A percentile compares a stretch with the other conserved stretches of the same genome.
Conservation (phyloP, 179 eudicot species). For the Vitellaria paradoxa region DNA sequence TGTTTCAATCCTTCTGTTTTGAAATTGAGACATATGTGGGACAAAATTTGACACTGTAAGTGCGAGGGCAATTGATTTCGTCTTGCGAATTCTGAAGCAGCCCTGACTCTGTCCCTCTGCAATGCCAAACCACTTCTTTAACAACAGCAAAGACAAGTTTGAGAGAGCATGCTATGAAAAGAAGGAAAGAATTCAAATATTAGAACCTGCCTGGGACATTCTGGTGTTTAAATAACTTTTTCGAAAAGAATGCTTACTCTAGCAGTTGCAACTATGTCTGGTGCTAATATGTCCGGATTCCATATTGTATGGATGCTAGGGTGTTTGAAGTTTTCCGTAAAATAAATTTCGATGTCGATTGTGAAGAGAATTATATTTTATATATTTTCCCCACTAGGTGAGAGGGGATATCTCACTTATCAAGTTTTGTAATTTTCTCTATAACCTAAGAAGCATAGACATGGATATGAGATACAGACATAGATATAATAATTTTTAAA, state of each 20-base stretch:
- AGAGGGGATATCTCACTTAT: too few species aligned
- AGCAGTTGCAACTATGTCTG: too few species aligned
- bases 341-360: too few species aligned
- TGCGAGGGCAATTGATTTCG: conserved; percentile 73
- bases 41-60: conserved; percentile 66
- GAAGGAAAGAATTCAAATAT: background rate
- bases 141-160: background rate
- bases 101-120: conserved; percentile 79
- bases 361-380: too few species aligned
- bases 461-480: too few species aligned
- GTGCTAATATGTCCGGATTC: too few species aligned
- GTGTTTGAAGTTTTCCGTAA: too few species aligned
- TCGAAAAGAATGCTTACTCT: background rate
- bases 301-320: too few species aligned
- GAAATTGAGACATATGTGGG: conserved; percentile 86
- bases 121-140: conserved; percentile 16
- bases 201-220: background rate
- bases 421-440: background rate
- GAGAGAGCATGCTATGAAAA: background rate
- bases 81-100: conserved; percentile 69
- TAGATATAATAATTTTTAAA: too few species aligned
- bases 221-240: too few species aligned
- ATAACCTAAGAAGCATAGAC: too few species aligned
- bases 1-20: conserved; percentile 84
- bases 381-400: too few species aligned